phyloP scores from a whole-genome alignment of 805 yeast species.

The Teunomyces atbi region DNA sequence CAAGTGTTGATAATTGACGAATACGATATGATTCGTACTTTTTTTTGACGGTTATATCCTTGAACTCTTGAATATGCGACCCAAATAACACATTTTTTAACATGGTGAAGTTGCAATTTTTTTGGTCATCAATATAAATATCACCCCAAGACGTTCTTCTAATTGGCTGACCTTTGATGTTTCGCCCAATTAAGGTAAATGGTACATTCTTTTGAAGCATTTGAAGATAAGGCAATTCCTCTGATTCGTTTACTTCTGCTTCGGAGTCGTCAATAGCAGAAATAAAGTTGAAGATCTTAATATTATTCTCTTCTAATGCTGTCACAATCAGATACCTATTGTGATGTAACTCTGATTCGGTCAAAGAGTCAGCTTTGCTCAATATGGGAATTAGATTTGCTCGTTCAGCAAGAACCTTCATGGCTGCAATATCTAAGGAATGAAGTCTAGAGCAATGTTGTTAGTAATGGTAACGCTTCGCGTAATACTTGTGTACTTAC shows the following conservation, averaged over 20 bases:
- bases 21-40: conserved; percentile 19
- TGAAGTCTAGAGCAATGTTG: conserved; percentile 31
- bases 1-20: conserved; percentile 1
- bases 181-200: conserved; percentile 16
- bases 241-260: conserved; percentile 7
- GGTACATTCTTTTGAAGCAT: conserved; percentile 18
- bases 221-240: conserved; percentile 13
- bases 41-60: conserved; percentile 18
- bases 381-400: conserved; percentile 82
- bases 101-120: conserved; percentile 17
- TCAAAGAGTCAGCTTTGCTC: conserved; percentile 75
- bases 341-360: conserved; percentile 50
- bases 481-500: background rate
- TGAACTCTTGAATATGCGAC: conserved; percentile 27
- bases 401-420: conserved; percentile 67
- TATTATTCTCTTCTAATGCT: conserved; percentile 52
- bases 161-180: conserved; percentile 6
- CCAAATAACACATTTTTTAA: conserved; percentile 20
- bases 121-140: conserved; percentile 16
- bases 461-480: too few species aligned
- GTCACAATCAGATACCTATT: conserved; percentile 55
- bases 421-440: conserved; percentile 67
- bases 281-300: conserved; percentile 34
- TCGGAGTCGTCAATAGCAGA: conserved; percentile 2
- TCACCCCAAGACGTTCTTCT: conserved; percentile 19